Evolutionary conservation across 768 basidiomycete genomes (phyloP).

Genomic region (Suillus brevipes): DNA sequence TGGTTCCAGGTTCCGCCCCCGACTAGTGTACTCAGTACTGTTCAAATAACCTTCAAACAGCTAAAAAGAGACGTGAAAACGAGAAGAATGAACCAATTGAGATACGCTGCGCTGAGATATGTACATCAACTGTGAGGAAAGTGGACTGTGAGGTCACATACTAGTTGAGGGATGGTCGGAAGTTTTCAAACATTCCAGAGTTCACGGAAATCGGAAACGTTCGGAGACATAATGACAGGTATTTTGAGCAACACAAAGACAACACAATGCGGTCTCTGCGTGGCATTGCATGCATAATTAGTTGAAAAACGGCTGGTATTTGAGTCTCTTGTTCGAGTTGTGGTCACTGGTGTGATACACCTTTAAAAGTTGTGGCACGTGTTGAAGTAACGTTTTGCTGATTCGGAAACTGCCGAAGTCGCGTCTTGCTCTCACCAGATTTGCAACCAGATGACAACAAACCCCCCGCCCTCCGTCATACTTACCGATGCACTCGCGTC

Average conservation of each 20-base stretch:
- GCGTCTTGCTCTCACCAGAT: slow-evolving; percentile 10
- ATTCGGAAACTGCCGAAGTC: slow-evolving; percentile 25
- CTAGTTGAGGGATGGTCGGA: no score
- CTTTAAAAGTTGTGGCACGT: not conserved
- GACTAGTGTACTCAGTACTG: not conserved
- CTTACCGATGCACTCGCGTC: slow-evolving; percentile 43
- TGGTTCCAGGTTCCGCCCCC: not conserved
- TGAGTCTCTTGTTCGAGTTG: not conserved
- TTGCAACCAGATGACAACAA: slow-evolving; percentile 26
- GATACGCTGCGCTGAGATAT: not conserved
- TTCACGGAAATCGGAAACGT: not conserved
- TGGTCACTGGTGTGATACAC: not conserved
- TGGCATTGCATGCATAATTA: not conserved
- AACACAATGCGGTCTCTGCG: not conserved
- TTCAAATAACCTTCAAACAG: not conserved
- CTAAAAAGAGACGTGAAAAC: not conserved
- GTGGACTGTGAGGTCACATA: no score
- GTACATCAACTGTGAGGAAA: not conserved
- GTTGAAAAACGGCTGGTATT: not conserved
- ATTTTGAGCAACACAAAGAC: not conserved
- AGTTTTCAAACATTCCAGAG: not conserved
- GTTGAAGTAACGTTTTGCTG: not conserved
- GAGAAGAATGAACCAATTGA: not conserved
- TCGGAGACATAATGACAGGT: not conserved
- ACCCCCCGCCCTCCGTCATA: slow-evolving; percentile 34